Evolutionary conservation across 139 green algal species (phyloP).

Genomic region (Ulvella scutata): DNA sequence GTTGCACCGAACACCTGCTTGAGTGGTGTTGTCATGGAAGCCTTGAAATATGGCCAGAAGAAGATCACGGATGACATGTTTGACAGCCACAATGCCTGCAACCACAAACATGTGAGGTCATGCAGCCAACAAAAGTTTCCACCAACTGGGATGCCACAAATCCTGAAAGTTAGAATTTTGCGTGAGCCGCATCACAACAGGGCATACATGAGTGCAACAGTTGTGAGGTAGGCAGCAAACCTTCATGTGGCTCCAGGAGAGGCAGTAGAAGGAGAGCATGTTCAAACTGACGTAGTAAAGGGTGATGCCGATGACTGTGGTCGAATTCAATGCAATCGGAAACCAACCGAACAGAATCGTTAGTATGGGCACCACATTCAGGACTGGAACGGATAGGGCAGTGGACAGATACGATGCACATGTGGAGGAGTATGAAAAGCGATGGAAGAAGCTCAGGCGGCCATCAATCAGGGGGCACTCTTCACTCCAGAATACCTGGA

Average conservation of each 20-base stretch:
- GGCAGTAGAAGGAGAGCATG: background rate
- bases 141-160: too few species aligned
- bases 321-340: constrained; percentile 8
- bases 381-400: constrained; percentile 12
- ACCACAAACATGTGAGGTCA: background rate
- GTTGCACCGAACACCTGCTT: background rate
- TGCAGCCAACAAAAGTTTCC: background rate
- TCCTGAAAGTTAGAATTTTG: too few species aligned
- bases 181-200: too few species aligned
- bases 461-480: constrained; percentile 21
- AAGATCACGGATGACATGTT: background rate
- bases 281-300: constrained; percentile 1
- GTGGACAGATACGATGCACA: background rate
- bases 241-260: background rate
- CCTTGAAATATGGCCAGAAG: background rate
- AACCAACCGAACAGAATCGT: constrained; percentile 19
- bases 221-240: too few species aligned
- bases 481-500: constrained; percentile 34
- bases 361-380: constrained; percentile 38
- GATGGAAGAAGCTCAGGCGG: constrained; percentile 9
- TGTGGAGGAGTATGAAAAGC: background rate
- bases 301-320: constrained; percentile 9
- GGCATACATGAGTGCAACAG: too few species aligned
- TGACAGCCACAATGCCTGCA: background rate
- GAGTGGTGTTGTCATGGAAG: background rate